Evolutionary conservation across 768 basidiomycete genomes (phyloP), one percentile per base, ranked within the genome.

Genomic region (Suillus alpinus): DNA sequence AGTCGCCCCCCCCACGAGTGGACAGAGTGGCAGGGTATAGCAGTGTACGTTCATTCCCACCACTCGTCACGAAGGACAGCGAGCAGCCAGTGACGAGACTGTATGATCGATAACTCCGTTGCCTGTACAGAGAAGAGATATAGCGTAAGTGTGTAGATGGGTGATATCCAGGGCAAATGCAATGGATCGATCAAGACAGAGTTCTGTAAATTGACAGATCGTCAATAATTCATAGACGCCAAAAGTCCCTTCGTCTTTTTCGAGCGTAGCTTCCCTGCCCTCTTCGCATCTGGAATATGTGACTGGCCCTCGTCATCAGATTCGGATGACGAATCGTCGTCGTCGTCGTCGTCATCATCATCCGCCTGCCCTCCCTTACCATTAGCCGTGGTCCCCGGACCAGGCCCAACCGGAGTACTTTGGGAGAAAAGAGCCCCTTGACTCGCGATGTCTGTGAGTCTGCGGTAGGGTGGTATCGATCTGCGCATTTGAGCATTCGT

Each of bases 241-340:
- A 61, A 55, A 2, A 64, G 26, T 32, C 66, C 58, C 60, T 59
- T 71, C 62, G 58, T 70, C 67, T 68, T 77, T 62, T 63, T 71
- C 47, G 63, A 63, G 49, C 65, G 56, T 57, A 70, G 43, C 26
- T 67, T 71, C 1, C 86, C 86, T 41, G 89, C 89, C 60, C 78
- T 75, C 59, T 84, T 78, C 12, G 76, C 76, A 63, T 72, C 77
- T 34, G 88, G 88, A 59, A 91, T 88, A 69, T 89, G 88, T 18
- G 73, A 71, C 34, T 61, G 63, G n/a, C 56, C 62, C 1, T 39
- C 70, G 39, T 66, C 81, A 0, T 78, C 77, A 1, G 67, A 67
- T 20, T 75, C 77, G 4, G 83, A 80, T 6, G 79, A 75, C 7
- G 71, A 73, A 8, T 49, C 47, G 13, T 46, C 46, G 1, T 46